Evolutionary conservation across 805 yeast genomes (phyloP).

Genomic region (Kodamaea neixiangensis): DNA sequence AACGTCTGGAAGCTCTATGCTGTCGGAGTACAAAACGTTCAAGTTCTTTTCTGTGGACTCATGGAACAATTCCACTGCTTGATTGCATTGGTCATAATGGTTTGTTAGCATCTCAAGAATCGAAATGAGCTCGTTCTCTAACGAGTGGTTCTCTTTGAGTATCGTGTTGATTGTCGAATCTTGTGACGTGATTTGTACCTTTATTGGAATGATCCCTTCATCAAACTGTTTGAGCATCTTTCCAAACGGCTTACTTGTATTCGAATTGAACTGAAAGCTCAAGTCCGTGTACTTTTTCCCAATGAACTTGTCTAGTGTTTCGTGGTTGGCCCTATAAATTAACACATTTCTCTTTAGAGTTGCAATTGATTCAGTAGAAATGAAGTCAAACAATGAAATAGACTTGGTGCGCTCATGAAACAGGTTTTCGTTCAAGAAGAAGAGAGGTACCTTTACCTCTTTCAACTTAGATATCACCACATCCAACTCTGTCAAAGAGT

Average conservation of each 20-base stretch:
- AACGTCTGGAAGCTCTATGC: constrained; percentile 58
- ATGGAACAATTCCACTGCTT: constrained; percentile 44
- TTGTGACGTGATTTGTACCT: constrained; percentile 6
- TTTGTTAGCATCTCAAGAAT: constrained; percentile 70
- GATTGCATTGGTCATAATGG: constrained; percentile 78
- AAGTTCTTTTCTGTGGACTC: constrained; percentile 26
- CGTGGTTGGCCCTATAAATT: constrained; percentile 28
- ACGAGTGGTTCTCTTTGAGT: constrained; percentile 43
- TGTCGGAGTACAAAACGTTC: constrained; percentile 53
- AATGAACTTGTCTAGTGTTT: constrained; percentile 20
- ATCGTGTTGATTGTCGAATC: constrained; percentile 23
- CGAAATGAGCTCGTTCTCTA: constrained; percentile 71
- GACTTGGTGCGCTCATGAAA: neutral
- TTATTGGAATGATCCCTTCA: constrained; percentile 6
- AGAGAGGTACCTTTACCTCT: constrained; percentile 4
- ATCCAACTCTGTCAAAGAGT: constrained; percentile 7
- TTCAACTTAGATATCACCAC: neutral
- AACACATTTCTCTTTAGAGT: constrained; percentile 26
- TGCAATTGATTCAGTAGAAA: constrained; percentile 34
- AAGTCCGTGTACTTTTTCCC: constrained; percentile 12
- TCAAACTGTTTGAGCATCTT: constrained; percentile 9
- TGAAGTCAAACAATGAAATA: constrained; percentile 31
- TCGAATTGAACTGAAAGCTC: neutral
- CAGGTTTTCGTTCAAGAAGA: constrained; percentile 1
- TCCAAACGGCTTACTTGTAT: neutral